Evolutionary conservation across 164 flowering plant genomes (phyloP).

Genomic region (Annona squamosa): DNA sequence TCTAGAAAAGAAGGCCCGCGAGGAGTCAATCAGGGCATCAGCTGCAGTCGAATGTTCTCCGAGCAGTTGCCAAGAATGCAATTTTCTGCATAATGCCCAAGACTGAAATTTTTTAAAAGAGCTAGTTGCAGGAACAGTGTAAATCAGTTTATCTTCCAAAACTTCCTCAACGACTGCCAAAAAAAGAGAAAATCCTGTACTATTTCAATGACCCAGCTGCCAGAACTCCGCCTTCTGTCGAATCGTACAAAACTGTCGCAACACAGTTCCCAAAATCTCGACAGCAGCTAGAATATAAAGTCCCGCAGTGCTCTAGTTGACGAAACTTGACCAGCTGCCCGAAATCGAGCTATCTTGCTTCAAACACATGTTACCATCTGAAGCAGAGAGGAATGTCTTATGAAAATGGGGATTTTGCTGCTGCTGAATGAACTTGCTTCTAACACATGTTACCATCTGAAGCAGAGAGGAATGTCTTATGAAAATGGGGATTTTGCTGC

Average conservation of each 20-base stretch:
- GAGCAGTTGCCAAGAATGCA: not conserved
- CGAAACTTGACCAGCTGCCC: constrained; percentile 6
- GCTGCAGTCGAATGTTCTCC: not conserved
- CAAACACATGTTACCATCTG: constrained; percentile 4
- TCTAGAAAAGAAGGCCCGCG: not conserved
- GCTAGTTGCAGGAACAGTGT: not conserved
- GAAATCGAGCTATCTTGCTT: constrained; percentile 1
- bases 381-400: not conserved
- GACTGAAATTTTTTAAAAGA: not conserved
- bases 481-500: not conserved
- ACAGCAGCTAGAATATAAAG: not conserved
- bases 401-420: not conserved
- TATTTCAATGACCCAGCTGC: not conserved
- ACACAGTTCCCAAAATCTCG: not conserved
- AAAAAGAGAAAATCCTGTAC: not conserved
- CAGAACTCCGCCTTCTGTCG: not conserved
- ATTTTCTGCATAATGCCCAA: not conserved
- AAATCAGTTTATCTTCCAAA: not conserved
- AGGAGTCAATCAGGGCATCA: constrained; percentile 25
- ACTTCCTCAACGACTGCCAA: not conserved
- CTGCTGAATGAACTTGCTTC: not conserved
- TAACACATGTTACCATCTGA: constrained; percentile 3
- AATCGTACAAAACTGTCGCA: not conserved
- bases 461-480: not conserved
- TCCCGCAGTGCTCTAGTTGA: constrained; percentile 17